These are phyloP conservation scores for Melocanna baccifera DNA, from an alignment of 176 grass and related monocot species.

Conservation along the genomic window DNA sequence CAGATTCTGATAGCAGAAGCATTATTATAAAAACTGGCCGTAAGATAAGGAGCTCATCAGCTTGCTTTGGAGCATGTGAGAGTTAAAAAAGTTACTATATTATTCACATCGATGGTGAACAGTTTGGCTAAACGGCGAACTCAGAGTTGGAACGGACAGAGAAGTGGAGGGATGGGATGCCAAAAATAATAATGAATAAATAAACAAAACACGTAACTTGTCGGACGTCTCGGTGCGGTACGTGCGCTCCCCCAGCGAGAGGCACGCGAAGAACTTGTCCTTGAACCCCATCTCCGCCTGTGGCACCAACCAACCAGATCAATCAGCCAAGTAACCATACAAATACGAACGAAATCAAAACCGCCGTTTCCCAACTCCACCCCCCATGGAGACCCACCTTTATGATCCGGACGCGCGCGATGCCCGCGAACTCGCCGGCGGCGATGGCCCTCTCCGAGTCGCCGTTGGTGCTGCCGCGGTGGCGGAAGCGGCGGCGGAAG, in stretches of 20 bases:
- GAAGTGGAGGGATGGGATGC: neutral
- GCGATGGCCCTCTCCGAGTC: conserved; percentile 19
- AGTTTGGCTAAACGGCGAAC: no score
- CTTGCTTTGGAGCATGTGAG: neutral
- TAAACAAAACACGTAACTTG: conserved; percentile 48
- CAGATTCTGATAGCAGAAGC: neutral
- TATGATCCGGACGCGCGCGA: conserved; percentile 74
- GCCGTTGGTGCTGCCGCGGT: neutral
- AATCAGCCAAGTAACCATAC: neutral
- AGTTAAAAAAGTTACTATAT: no score
- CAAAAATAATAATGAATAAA: no score
- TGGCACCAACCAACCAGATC: neutral
- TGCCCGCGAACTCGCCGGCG: conserved; percentile 75
- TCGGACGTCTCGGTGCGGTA: conserved; percentile 83
- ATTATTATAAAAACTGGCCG: neutral
- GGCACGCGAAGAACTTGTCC: conserved; percentile 92
- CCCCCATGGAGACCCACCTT: conserved; percentile 5
- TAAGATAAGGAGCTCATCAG: neutral
- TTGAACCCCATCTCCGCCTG: conserved; percentile 94
- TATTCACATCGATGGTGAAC: neutral
- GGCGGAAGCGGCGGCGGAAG: conserved; percentile 61
- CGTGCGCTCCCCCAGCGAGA: conserved; percentile 85
- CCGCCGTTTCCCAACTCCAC: neutral
- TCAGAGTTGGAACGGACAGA: neutral
- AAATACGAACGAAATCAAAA: neutral